Base-by-base conservation (phyloP, 2,329 filamentous ascomycete species). In the Bipolaris gigantea region DNA sequence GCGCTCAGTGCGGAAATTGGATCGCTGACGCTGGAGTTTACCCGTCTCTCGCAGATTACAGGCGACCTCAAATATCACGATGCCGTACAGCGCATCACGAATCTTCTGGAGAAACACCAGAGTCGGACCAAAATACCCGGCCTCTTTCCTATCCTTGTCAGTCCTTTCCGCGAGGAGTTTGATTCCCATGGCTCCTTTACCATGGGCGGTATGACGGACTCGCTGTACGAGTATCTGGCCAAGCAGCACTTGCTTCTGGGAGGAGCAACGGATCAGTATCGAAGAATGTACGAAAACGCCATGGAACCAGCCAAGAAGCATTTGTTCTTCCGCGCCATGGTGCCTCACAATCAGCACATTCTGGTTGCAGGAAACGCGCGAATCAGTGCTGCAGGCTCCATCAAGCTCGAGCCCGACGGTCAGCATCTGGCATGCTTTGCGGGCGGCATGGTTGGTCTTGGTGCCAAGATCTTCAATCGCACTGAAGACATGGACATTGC, bases 281-380 rank as follows among this genome's bases (percentile, higher is more conserved):
- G 81, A 56, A 82, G 81, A 18, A 83, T 96, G 75, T 91, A 95
- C 69, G 80, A 87, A 53, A 83, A 83, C 52, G 83, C 85, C 4
- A 83, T 87, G 27, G 83, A 87, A 5, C 85, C 85, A 0, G 84
- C 88, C 33, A 88, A 89, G 61, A 81, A 90, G 60, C 82, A 89
- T 71, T 80, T 96, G 9, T 83, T 96, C 53, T 96, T 85, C 75
- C 83, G 88, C 5, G 91, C 92, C 0, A 88, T 94, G 84, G 82
- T 85, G 18, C 82, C 85, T 6, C 78, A 81, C 6, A 79, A 83
- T 48, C 83, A 83, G 47, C 84, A 93, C 55, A 83, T 94, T n/a
- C 80, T 94, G 7, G 85, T 94, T 56, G 84, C 89, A 0, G 88
- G 88, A 21, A 85, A 85, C 5, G 68, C 66, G 4, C 59, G 71